Evolutionary conservation across 1,284 basidiomycete genomes (phyloP).

Genomic region (Ustilago vetiveriae): DNA sequence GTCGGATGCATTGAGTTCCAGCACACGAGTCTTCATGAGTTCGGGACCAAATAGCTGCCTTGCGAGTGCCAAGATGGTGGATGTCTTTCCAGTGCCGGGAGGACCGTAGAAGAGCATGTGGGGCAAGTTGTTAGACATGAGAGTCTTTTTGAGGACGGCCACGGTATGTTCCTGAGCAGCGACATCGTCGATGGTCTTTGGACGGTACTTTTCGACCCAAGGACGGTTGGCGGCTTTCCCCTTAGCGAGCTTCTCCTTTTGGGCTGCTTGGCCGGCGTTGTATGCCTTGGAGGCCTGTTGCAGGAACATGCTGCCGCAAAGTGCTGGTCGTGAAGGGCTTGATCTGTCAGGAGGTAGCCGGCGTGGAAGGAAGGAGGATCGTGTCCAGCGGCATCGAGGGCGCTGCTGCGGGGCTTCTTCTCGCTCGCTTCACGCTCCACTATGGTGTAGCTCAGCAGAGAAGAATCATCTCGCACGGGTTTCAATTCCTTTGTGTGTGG

Average conservation of each 20-base stretch:
- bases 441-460: not conserved
- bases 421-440: not conserved
- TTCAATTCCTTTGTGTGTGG: constrained; percentile 4
- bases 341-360: too few relatives aligned
- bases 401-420: too few relatives aligned
- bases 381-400: too few relatives aligned
- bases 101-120: constrained; percentile 99
- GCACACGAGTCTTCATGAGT: constrained; percentile 88
- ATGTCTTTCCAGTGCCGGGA: constrained; percentile 98
- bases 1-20: constrained; percentile 99
- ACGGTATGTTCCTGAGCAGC: constrained; percentile 97
- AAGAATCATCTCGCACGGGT: constrained; percentile 25
- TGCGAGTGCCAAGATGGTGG: constrained; percentile 93
- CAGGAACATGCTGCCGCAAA: constrained; percentile 29
- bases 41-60: constrained; percentile 97
- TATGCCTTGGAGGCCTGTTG: constrained; percentile 42
- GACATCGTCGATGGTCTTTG: constrained; percentile 96
- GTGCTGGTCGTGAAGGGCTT: not conserved
- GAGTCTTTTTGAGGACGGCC: constrained; percentile 86
- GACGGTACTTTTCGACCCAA: constrained; percentile 99
- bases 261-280: constrained; percentile 27
- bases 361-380: too few relatives aligned
- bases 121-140: constrained; percentile 91
- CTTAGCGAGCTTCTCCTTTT: constrained; percentile 44
- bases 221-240: constrained; percentile 74